Evolutionary conservation across 306 rosid species (phyloP).

Genomic region (Castanospermum australe): DNA sequence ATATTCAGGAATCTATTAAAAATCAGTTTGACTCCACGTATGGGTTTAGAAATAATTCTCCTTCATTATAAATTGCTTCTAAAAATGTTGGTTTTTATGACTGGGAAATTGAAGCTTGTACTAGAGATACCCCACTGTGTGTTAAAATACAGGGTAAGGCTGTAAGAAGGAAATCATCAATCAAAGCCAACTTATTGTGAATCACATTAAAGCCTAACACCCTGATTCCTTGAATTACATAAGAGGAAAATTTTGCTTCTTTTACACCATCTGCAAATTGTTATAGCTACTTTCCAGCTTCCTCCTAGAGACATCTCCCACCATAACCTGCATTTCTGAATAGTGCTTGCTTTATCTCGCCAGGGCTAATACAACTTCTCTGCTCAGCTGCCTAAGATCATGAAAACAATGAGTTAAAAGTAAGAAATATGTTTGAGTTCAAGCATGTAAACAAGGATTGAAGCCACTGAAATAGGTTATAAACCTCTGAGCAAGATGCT

Average conservation of each 20-base stretch:
- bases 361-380: conserved; percentile 53
- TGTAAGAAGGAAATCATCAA: conserved; percentile 38
- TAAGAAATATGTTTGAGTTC: conserved; percentile 13
- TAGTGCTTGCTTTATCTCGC: conserved; percentile 83
- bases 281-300: conserved; percentile 30
- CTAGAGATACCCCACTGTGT: conserved; percentile 29
- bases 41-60: conserved; percentile 22
- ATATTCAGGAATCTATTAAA: conserved; percentile 29
- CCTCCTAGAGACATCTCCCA: conserved; percentile 74
- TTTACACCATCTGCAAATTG: conserved; percentile 32
- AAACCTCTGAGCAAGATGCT: conserved; percentile 95
- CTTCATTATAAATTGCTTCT: conserved; percentile 29
- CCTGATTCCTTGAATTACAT: conserved; percentile 41
- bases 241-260: conserved; percentile 28
- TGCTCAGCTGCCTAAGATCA: conserved; percentile 57
- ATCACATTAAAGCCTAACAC: conserved; percentile 41
- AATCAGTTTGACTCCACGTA: conserved; percentile 23
- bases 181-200: conserved; percentile 49
- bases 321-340: conserved; percentile 99
- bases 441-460: conserved; percentile 18
- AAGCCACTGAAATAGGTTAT: neutral
- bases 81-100: conserved; percentile 11
- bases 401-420: neutral
- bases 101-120: conserved; percentile 33
- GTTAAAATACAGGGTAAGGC: conserved; percentile 40